Percentiles rank a stretch among this genome's conserved stretches.
phyloP scores from a whole-genome alignment of 495 filamentous ascomycete species.

The Hypoxylon trugodes region DNA sequence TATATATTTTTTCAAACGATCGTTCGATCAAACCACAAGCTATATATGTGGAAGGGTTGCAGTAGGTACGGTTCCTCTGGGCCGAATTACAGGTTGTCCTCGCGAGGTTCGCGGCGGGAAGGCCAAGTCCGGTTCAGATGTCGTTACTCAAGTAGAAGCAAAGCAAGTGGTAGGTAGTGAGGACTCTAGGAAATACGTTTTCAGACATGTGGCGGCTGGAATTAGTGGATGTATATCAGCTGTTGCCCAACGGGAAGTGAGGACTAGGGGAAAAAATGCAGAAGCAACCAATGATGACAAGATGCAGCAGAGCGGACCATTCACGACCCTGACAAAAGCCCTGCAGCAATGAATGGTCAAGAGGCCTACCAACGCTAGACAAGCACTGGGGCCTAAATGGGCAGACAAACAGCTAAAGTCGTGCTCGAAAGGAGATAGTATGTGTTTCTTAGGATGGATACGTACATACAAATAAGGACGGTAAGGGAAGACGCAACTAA shows the following conservation, averaged over 20 bases:
- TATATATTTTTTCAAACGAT: slow-evolving; percentile 7
- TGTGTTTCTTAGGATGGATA: slow-evolving; percentile 36
- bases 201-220: slow-evolving; percentile 41
- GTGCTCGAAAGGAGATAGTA: slow-evolving; percentile 29
- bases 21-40: slow-evolving; percentile 14
- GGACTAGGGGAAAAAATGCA: slow-evolving; percentile 41
- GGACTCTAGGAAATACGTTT: slow-evolving; percentile 36
- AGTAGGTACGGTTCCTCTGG: slow-evolving; percentile 26
- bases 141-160: slow-evolving; percentile 32
- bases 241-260: slow-evolving; percentile 44
- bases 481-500: slow-evolving; percentile 19
- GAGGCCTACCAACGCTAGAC: slow-evolving; percentile 38
- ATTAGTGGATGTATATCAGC: slow-evolving; percentile 43
- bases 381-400: slow-evolving; percentile 39
- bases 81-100: slow-evolving; percentile 32
- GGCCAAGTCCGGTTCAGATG: slow-evolving; percentile 31
- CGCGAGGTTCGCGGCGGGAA: slow-evolving; percentile 19
- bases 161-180: slow-evolving; percentile 29
- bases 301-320: slow-evolving; percentile 49
- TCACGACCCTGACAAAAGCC: slow-evolving; percentile 47
- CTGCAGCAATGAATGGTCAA: slow-evolving; percentile 53
- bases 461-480: slow-evolving; percentile 31
- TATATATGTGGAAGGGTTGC: slow-evolving; percentile 27
- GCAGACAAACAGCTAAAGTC: slow-evolving; percentile 35
- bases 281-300: slow-evolving; percentile 49